Conservation (phyloP, 2,329 filamentous ascomycete species). For the Fusarium oxysporum region DNA sequence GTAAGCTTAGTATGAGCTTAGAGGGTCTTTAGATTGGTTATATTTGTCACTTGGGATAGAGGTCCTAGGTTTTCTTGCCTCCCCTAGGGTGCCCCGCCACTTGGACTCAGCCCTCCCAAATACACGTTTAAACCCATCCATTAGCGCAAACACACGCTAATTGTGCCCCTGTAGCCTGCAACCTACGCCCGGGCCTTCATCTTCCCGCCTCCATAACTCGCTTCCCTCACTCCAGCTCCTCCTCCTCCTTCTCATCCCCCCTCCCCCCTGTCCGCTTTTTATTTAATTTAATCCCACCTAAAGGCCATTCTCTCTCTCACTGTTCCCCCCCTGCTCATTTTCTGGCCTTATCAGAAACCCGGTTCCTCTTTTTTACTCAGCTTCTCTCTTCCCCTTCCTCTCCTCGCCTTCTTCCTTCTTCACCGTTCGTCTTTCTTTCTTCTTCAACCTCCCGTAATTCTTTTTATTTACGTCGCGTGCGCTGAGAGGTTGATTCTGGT, state of each 20-base stretch:
- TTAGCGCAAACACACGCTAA: conserved; percentile 3
- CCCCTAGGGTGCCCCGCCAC: conserved; percentile 1
- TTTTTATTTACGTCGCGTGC: conserved; percentile 23
- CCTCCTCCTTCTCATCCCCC: not conserved
- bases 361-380: conserved; percentile 31
- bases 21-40: too few species aligned
- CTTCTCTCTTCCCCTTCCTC: conserved; percentile 9
- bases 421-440: conserved; percentile 35
- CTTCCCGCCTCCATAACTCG: conserved; percentile 29
- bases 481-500: conserved; percentile 32
- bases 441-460: conserved; percentile 18
- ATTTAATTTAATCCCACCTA: conserved; percentile 36
- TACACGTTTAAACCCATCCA: conserved; percentile 24
- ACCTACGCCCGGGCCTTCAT: conserved; percentile 21
- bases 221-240: conserved; percentile 5
- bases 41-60: too few species aligned
- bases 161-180: conserved; percentile 5
- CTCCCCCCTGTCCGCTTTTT: conserved; percentile 28
- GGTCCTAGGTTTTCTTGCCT: too few species aligned
- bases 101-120: not conserved
- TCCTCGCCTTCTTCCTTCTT: conserved; percentile 19
- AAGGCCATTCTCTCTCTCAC: not conserved
- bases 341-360: conserved; percentile 34
- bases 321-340: conserved; percentile 6
- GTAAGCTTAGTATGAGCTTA: too few species aligned